A percentile compares a stretch with the other conserved stretches of the same genome.
These are phyloP conservation scores for Ophiocordyceps polyrhachis-furcata DNA, from an alignment of 2,329 filamentous ascomycete species.

Conservation along the genomic window DNA sequence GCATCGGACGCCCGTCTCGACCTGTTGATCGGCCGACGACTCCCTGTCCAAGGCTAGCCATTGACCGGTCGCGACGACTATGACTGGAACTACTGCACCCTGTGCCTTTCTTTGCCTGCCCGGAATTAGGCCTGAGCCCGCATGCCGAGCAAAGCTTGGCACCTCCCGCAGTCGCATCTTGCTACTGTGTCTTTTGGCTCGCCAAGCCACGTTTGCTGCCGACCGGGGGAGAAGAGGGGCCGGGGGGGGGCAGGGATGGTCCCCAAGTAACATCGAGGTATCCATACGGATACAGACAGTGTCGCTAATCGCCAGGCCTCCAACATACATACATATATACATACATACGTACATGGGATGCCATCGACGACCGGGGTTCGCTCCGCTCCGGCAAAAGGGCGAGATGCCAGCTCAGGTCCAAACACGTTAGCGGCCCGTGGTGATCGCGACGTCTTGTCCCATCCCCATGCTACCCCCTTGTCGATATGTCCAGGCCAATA, in stretches of 20 bases:
- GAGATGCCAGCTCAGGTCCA: conserved; percentile 18
- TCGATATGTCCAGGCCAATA: conserved; percentile 23
- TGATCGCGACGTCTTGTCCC: conserved; percentile 17
- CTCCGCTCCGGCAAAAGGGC: too few species aligned
- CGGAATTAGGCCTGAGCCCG: conserved; percentile 7
- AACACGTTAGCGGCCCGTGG: conserved; percentile 21
- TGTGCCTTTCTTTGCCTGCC: conserved; percentile 6
- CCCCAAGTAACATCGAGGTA: background rate
- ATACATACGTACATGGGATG: background rate
- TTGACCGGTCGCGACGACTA: background rate
- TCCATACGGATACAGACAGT: background rate
- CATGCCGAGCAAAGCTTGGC: conserved; percentile 13
- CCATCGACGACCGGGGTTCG: conserved; percentile 1
- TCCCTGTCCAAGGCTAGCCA: background rate
- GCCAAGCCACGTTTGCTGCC: conserved; percentile 2
- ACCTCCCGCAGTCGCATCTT: background rate
- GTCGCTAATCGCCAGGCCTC: background rate
- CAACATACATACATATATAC: too few species aligned
- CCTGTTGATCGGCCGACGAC: background rate
- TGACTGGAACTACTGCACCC: conserved; percentile 1
- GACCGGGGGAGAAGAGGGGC: background rate
- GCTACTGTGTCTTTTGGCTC: conserved; percentile 1
- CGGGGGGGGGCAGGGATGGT: too few species aligned
- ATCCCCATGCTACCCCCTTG: conserved; percentile 15
- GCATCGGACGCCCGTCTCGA: background rate